Evolutionary conservation across 176 grass and related monocot genomes (phyloP), one percentile per base, ranked within the genome.

Genomic region (Rhipidocladum racemiflorum): DNA sequence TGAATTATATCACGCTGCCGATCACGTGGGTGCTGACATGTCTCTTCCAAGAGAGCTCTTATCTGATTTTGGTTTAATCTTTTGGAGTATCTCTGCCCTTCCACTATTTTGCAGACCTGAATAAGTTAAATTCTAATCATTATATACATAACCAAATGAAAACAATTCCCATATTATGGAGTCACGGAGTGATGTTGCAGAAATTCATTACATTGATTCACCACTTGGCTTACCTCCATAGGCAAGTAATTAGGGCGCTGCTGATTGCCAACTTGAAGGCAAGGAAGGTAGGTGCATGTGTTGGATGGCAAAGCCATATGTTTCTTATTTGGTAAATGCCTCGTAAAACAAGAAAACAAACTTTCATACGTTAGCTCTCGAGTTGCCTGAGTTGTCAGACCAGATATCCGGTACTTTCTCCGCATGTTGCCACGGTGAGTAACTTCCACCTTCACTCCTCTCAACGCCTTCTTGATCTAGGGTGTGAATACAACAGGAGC

Each of bases 351-450:
- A n/a, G 13, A 21, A 56, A 6, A 70, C 61, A 61, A 36, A 39
- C 56, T n/a, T 39, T 28, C 42, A 25, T 91, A 98, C 96, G 76
- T 98, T 55, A 98, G 76, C 55, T 98, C 96, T 39, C 90, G 80
- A 71, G 96, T 98, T 70, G 92, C 68, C 76, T 93, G 92, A 21
- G 85, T 40, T 83, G 96, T 98, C 63, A 93, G 86, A 74, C 92
- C 85, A 91, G 90, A 87, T 84, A 98, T 98, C 24, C 90, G 84
- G 77, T 98, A 98, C 82, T 93, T 98, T n/a, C 96, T 85, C 25
- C 92, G 87, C 80, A 95, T 98, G 79, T 98, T 98, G 27, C 96
- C 90, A 84, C 96, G 96, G 73, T 98, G 96, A 60, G 96, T 98
- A 60, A 98, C 96, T 88, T 95, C 96, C 39, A 98, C 92, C 75